These are phyloP conservation scores for Paraconiothyrium brasiliense DNA, from an alignment of 2,329 filamentous ascomycete genomes.

Conservation along the genomic window DNA sequence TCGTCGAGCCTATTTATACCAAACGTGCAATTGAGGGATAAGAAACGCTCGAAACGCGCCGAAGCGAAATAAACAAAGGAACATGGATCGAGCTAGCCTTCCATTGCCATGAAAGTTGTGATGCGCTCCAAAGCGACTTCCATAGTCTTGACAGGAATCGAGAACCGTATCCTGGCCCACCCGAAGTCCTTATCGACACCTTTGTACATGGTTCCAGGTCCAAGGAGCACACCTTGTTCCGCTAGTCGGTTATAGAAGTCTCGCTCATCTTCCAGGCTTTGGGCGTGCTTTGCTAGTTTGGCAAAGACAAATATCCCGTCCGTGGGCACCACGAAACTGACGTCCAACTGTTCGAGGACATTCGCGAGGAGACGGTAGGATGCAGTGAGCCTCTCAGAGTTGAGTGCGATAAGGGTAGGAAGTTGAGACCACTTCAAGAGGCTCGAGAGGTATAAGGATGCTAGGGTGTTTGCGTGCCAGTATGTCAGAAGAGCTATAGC, in stretches of 20 bases:
- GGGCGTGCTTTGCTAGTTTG: constrained; percentile 26
- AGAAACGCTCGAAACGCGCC: neutral
- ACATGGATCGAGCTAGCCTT: neutral
- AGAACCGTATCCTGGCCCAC: constrained; percentile 41
- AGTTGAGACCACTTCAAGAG: constrained; percentile 39
- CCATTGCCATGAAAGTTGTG: constrained; percentile 13
- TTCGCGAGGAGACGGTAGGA: constrained; percentile 32
- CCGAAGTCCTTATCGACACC: constrained; percentile 41
- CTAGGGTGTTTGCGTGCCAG: constrained; percentile 30
- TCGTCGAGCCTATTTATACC: constrained; percentile 6
- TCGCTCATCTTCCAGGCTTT: constrained; percentile 29
- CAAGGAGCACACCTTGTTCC: constrained; percentile 29
- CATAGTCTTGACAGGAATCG: constrained; percentile 28
- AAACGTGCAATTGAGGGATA: neutral
- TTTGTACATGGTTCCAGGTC: constrained; percentile 28
- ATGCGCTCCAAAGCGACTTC: constrained; percentile 26
- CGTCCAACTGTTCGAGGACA: constrained; percentile 23
- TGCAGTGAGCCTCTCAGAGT: constrained; percentile 32
- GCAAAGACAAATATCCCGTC: constrained; percentile 43
- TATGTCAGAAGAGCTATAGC: constrained; percentile 31
- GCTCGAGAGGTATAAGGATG: constrained; percentile 31
- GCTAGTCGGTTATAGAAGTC: constrained; percentile 31
- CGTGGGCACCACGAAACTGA: constrained; percentile 35
- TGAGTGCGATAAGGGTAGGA: constrained; percentile 37
- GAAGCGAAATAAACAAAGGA: neutral